Evolutionary conservation across 2,329 filamentous ascomycete species (phyloP).

Genomic region (Nemania sp.): DNA sequence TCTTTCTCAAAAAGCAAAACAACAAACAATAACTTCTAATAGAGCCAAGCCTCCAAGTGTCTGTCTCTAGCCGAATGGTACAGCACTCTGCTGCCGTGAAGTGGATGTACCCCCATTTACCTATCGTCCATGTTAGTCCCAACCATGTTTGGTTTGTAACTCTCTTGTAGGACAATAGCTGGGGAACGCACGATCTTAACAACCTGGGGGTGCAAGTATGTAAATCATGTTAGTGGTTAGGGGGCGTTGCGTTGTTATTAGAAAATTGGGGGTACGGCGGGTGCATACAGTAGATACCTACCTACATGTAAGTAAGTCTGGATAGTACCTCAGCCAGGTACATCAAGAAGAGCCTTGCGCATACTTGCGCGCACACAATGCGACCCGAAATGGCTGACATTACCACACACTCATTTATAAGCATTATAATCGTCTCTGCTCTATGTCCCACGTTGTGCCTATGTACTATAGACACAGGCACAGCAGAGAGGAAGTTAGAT

Average conservation of each 20-base stretch:
- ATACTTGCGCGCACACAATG: too few relatives aligned
- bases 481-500: too few relatives aligned
- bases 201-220: background rate
- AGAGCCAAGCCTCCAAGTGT: background rate
- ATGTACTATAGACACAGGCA: too few relatives aligned
- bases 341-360: background rate
- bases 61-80: background rate
- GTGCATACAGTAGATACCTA: background rate
- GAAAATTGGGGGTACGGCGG: background rate
- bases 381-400: background rate
- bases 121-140: background rate
- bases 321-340: background rate
- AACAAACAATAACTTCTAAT: constrained; percentile 2
- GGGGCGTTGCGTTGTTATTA: background rate
- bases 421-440: background rate
- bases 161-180: background rate
- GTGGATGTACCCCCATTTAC: background rate
- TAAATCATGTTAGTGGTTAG: background rate
- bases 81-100: background rate
- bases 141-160: background rate
- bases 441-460: background rate
- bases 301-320: too few relatives aligned
- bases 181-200: background rate
- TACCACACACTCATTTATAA: background rate
- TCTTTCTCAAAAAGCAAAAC: background rate